Conservation (phyloP, 1,139 yeast species). For the Torulaspora globosa region DNA sequence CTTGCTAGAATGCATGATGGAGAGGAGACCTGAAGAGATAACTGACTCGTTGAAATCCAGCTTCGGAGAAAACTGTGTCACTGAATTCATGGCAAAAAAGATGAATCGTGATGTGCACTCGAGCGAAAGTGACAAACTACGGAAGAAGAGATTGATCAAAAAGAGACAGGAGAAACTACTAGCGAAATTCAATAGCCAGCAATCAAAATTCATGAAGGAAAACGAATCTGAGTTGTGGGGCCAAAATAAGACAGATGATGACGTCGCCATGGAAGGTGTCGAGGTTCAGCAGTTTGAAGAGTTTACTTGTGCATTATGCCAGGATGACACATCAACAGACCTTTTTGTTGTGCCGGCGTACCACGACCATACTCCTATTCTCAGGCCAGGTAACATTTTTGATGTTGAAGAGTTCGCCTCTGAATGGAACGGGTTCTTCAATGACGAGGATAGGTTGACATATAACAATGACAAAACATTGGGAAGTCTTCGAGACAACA, state of each 20-base stretch:
- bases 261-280: constrained; percentile 41
- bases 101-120: constrained; percentile 44
- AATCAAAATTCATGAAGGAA: constrained; percentile 60
- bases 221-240: constrained; percentile 29
- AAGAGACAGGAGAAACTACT: constrained; percentile 65
- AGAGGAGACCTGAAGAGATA: constrained; percentile 45
- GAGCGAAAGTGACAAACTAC: constrained; percentile 49
- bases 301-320: constrained; percentile 61
- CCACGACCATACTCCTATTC: constrained; percentile 41
- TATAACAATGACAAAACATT: constrained; percentile 20
- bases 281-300: constrained; percentile 35
- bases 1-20: constrained; percentile 48
- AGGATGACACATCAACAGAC: constrained; percentile 48
- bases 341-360: constrained; percentile 54
- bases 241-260: constrained; percentile 42
- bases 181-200: constrained; percentile 78
- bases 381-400: constrained; percentile 33
- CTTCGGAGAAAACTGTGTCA: constrained; percentile 55
- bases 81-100: constrained; percentile 46
- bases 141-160: constrained; percentile 55
- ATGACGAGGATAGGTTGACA: constrained; percentile 24
- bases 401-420: constrained; percentile 34
- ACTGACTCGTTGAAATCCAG: constrained; percentile 50
- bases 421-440: constrained; percentile 29
- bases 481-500: constrained; percentile 26